Percentiles rank a stretch among this genome's conserved stretches.
Evolutionary conservation across 1,284 basidiomycete species (phyloP).

Genomic region (Neotropicomus parvogracilis): DNA sequence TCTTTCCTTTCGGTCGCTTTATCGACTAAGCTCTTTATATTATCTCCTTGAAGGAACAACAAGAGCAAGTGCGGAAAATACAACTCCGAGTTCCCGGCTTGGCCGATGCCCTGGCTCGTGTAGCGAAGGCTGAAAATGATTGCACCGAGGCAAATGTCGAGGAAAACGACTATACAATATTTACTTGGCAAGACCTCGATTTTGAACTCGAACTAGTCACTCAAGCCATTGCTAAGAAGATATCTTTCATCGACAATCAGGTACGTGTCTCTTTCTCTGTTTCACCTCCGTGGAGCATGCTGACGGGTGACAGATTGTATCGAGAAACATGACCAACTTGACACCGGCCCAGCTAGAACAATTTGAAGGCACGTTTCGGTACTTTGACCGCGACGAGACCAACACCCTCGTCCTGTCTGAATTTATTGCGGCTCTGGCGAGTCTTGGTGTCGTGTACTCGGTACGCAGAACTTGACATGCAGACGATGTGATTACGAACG

Average conservation of each 20-base stretch:
- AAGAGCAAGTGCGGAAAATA: conserved; percentile 50
- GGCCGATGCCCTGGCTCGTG: conserved; percentile 51
- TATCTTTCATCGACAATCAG: conserved; percentile 95
- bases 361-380: conserved; percentile 95
- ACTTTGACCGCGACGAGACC: conserved; percentile 92
- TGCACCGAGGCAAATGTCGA: conserved; percentile 92
- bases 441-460: conserved; percentile 90
- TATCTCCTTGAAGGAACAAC: conserved; percentile 45
- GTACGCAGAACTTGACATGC: conserved; percentile 38
- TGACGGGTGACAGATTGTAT: conserved; percentile 71
- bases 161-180: conserved; percentile 95
- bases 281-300: neutral
- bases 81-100: conserved; percentile 64
- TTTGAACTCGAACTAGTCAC: conserved; percentile 87
- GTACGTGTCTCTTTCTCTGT: conserved; percentile 36
- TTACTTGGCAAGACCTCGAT: conserved; percentile 85
- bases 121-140: conserved; percentile 66
- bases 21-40: conserved; percentile 19
- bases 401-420: conserved; percentile 86
- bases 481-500: conserved; percentile 5
- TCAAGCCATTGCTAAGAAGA: conserved; percentile 83
- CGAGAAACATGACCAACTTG: conserved; percentile 85
- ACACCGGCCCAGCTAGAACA: conserved; percentile 96
- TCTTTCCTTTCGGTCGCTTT: conserved; percentile 6
- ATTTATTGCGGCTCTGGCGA: conserved; percentile 90